phyloP scores from a whole-genome alignment of 208 protist genomes.

The Naegleria gruberi region DNA sequence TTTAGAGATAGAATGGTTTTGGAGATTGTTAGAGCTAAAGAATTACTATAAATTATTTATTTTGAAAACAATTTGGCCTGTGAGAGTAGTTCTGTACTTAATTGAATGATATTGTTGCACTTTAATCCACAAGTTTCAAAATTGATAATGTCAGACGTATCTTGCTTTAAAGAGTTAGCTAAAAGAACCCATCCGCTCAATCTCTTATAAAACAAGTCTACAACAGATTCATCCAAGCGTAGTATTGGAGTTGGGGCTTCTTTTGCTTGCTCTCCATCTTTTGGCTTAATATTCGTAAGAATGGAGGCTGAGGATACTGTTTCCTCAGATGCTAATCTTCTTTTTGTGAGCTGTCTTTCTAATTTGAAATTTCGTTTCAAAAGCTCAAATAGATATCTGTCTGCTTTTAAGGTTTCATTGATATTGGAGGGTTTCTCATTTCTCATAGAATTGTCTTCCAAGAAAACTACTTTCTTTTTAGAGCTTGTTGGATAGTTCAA shows the following conservation, averaged over 20 bases:
- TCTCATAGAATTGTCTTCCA: neutral
- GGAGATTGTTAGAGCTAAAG: neutral
- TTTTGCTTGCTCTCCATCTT: too few relatives aligned
- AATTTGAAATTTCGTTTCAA: neutral
- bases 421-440: neutral
- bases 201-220: neutral
- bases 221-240: neutral
- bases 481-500: neutral
- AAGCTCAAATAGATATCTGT: neutral
- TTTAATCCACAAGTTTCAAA: neutral
- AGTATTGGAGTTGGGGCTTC: neutral
- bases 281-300: too few relatives aligned
- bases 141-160: neutral
- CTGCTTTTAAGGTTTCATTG: neutral
- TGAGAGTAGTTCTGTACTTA: neutral
- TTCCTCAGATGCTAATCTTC: too few relatives aligned
- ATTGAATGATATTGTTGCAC: neutral
- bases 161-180: neutral
- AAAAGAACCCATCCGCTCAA: neutral
- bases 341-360: neutral
- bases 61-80: neutral
- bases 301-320: too few relatives aligned
- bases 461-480: neutral
- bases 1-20: slow-evolving; percentile 15
- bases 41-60: neutral